A percentile compares a stretch with the other conserved stretches of the same genome.
phyloP scores from a whole-genome alignment of 2,329 filamentous ascomycete species.

The Scedosporium apiospermum region DNA sequence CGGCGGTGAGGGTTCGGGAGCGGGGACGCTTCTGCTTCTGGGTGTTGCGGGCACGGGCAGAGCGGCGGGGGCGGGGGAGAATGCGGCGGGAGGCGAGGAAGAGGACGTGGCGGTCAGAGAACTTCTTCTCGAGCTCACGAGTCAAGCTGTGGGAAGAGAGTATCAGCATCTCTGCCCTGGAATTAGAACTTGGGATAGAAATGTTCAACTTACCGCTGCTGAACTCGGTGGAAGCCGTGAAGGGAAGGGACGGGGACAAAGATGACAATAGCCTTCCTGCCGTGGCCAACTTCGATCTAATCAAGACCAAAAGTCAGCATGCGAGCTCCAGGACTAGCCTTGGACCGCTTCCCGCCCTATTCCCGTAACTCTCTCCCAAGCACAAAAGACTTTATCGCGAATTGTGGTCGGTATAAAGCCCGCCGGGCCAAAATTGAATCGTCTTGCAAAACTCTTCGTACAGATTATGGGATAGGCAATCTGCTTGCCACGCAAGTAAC shows the following conservation, averaged over 20 bases:
- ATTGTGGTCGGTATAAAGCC: background rate
- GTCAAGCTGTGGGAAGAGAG: slow-evolving; percentile 71
- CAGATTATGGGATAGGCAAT: background rate
- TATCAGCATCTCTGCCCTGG: slow-evolving; percentile 13
- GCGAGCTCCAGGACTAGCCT: slow-evolving; percentile 64
- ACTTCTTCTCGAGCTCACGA: slow-evolving; percentile 99
- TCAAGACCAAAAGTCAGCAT: slow-evolving; percentile 61
- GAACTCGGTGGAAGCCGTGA: slow-evolving; percentile 96
- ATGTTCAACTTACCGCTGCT: slow-evolving; percentile 77
- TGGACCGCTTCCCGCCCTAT: slow-evolving; percentile 71
- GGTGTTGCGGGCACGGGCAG: slow-evolving; percentile 88
- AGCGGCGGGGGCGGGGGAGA: slow-evolving; percentile 96
- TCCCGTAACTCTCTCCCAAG: slow-evolving; percentile 29
- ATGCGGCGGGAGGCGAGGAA: slow-evolving; percentile 99
- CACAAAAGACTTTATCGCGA: background rate
- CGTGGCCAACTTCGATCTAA: slow-evolving; percentile 99
- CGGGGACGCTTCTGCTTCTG: slow-evolving; percentile 99
- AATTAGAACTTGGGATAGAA: background rate
- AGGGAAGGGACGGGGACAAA: slow-evolving; percentile 99
- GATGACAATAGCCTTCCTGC: slow-evolving; percentile 99
- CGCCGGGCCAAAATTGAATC: slow-evolving; percentile 3
- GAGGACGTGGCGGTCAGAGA: slow-evolving; percentile 99
- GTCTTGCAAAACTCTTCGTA: background rate
- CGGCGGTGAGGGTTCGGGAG: slow-evolving; percentile 93
- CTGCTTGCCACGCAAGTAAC: background rate